Evolutionary conservation across 2,329 filamentous ascomycete genomes (phyloP).

Genomic region (Colletotrichum chrysophilum): DNA sequence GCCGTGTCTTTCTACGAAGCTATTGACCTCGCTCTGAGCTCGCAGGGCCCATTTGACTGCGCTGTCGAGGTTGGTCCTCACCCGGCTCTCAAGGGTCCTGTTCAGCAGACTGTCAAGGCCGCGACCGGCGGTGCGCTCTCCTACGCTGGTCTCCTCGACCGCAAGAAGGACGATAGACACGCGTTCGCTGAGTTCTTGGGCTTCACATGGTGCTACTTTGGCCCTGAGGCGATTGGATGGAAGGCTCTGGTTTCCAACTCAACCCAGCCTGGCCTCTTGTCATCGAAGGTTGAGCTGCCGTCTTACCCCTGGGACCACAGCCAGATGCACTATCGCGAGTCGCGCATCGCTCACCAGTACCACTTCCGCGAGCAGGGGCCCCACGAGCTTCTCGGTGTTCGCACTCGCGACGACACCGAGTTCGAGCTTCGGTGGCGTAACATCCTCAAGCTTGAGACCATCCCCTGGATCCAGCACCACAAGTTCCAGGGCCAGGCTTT

Average conservation of each 20-base stretch:
- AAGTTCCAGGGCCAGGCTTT: conserved; percentile 39
- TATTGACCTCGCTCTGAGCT: conserved; percentile 17
- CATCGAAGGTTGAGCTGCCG: conserved; percentile 33
- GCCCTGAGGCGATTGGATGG: conserved; percentile 24
- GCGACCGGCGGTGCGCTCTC: conserved; percentile 35
- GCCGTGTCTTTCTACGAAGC: conserved; percentile 33
- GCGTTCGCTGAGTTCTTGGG: conserved; percentile 38
- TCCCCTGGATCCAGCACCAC: conserved; percentile 44
- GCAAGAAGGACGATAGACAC: conserved; percentile 32
- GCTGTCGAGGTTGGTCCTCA: conserved; percentile 41
- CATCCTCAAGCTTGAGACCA: conserved; percentile 23
- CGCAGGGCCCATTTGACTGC: conserved; percentile 13
- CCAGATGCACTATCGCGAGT: conserved; percentile 39
- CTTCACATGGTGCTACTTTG: conserved; percentile 36
- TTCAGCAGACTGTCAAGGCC: conserved; percentile 45
- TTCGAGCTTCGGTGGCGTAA: conserved; percentile 25
- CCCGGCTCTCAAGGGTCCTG: conserved; percentile 45
- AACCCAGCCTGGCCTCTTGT: conserved; percentile 21
- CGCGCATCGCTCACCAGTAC: conserved; percentile 30
- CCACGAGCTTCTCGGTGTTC: conserved; percentile 37
- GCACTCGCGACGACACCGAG: conserved; percentile 11
- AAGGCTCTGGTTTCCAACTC: conserved; percentile 28
- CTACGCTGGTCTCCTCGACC: conserved; percentile 36
- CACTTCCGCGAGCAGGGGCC: conserved; percentile 33
- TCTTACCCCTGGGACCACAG: conserved; percentile 42